phyloP scores from a whole-genome alignment of 495 filamentous ascomycete genomes.

The Penicillium samsonianum region DNA sequence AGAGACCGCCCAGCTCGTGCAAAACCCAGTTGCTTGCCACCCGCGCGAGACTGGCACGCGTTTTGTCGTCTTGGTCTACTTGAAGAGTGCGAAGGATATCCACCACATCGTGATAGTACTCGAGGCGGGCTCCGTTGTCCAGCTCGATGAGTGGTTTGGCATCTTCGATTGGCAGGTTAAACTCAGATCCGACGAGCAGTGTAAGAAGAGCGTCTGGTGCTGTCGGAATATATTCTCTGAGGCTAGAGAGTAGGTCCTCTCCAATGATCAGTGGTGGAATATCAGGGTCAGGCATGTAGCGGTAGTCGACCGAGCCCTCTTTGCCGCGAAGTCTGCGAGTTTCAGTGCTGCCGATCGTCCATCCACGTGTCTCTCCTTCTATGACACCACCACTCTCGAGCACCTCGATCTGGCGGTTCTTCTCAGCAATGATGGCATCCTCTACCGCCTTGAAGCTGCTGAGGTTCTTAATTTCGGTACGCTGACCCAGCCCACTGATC shows the following conservation, averaged over 20 bases:
- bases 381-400: slow-evolving; percentile 77
- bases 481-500: slow-evolving; percentile 67
- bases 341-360: slow-evolving; percentile 78
- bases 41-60: slow-evolving; percentile 32
- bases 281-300: slow-evolving; percentile 98
- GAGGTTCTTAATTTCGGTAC: slow-evolving; percentile 97
- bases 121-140: slow-evolving; percentile 76
- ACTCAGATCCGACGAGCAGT: slow-evolving; percentile 54
- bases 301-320: slow-evolving; percentile 95
- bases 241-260: slow-evolving; percentile 62
- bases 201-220: slow-evolving; percentile 69
- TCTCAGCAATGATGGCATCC: slow-evolving; percentile 88
- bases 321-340: slow-evolving; percentile 80
- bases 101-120: slow-evolving; percentile 80
- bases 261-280: slow-evolving; percentile 77
- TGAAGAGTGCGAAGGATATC: slow-evolving; percentile 50
- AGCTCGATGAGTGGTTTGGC: slow-evolving; percentile 77
- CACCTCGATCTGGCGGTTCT: slow-evolving; percentile 79
- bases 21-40: slow-evolving; percentile 72
- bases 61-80: slow-evolving; percentile 30
- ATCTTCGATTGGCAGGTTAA: slow-evolving; percentile 77
- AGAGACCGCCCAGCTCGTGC: slow-evolving; percentile 82
- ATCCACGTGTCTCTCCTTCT: slow-evolving; percentile 88
- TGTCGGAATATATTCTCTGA: slow-evolving; percentile 60
- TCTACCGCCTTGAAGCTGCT: slow-evolving; percentile 93